Evolutionary conservation across 2,329 filamentous ascomycete species (phyloP), one percentile per base, ranked within the genome.

Genomic region (Nemania sp.): DNA sequence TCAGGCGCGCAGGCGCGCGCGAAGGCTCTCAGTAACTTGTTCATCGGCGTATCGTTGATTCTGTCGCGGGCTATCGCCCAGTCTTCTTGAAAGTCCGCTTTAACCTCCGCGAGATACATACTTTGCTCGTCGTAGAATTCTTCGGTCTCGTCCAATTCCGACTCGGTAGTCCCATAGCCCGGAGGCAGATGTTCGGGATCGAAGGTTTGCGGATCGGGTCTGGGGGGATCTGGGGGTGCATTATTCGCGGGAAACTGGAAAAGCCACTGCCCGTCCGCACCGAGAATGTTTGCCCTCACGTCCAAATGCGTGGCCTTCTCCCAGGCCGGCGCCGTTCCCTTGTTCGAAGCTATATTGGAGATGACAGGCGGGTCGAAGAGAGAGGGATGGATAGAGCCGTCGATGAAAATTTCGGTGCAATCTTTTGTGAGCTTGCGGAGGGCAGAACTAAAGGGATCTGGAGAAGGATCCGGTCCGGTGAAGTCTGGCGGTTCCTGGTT

Each of bases 1-100:
- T n/a, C n/a, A n/a, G n/a, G n/a, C n/a, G 30, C 42, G n/a, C 43
- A 52, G 36, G 36, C 40, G 17, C 49, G 42, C 34, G 42, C 49
- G 15, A 52, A 52, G 20, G 43, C 43, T 11, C 8, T 11, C 6
- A 42, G 24, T 36, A 52, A 26, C 12, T 20, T 23, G 22, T 47
- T 30, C 20, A 52, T 3, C 20, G n/a, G n/a, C n/a, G n/a, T n/a
- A n/a, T n/a, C n/a, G n/a, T n/a, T n/a, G n/a, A n/a, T n/a, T n/a
- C n/a, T n/a, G n/a, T n/a, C n/a, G n/a, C n/a, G n/a, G n/a, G n/a
- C n/a, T n/a, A n/a, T n/a, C n/a, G n/a, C n/a, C n/a, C n/a, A n/a
- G n/a, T 17, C 41, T 15, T 43, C 43, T 9, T 37, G 23, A 7
- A 31, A 19, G 2, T 26, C 26, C 7, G 19, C 15, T 4, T 33